Evolutionary conservation across 1,139 yeast genomes (phyloP).

Genomic region (Kodamaea fungicola): DNA sequence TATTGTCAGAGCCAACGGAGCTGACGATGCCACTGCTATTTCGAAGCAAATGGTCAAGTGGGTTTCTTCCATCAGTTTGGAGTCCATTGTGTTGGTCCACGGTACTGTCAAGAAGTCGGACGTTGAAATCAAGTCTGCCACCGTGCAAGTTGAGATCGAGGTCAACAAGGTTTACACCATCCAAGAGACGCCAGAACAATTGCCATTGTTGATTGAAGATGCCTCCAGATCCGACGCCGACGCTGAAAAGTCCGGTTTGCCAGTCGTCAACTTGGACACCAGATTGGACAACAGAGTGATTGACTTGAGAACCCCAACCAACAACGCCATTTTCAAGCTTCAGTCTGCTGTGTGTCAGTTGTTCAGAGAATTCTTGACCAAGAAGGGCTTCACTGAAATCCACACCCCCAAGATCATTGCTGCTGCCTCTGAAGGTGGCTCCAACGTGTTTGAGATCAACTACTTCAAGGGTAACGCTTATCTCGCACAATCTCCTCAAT

Average conservation of each 20-base stretch:
- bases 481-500: conserved; percentile 97
- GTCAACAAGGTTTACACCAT: conserved; percentile 71
- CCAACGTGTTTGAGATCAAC: conserved; percentile 88
- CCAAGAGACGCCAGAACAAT: conserved; percentile 85
- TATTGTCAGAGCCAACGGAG: conserved; percentile 62
- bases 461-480: conserved; percentile 92
- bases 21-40: conserved; percentile 55
- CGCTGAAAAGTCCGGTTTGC: conserved; percentile 88
- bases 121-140: conserved; percentile 84
- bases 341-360: conserved; percentile 85
- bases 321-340: conserved; percentile 94
- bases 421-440: conserved; percentile 97
- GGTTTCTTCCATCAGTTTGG: conserved; percentile 83
- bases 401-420: conserved; percentile 96
- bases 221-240: conserved; percentile 94
- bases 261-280: conserved; percentile 93
- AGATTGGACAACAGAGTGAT: conserved; percentile 92
- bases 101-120: conserved; percentile 83
- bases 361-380: conserved; percentile 80
- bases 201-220: conserved; percentile 93
- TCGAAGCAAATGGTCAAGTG: conserved; percentile 97
- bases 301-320: conserved; percentile 93
- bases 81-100: conserved; percentile 85
- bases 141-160: conserved; percentile 85
- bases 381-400: conserved; percentile 75